These are phyloP conservation scores for Globisporangium barbulae DNA, from an alignment of 352 stramenopile species.

Conservation along the genomic window DNA sequence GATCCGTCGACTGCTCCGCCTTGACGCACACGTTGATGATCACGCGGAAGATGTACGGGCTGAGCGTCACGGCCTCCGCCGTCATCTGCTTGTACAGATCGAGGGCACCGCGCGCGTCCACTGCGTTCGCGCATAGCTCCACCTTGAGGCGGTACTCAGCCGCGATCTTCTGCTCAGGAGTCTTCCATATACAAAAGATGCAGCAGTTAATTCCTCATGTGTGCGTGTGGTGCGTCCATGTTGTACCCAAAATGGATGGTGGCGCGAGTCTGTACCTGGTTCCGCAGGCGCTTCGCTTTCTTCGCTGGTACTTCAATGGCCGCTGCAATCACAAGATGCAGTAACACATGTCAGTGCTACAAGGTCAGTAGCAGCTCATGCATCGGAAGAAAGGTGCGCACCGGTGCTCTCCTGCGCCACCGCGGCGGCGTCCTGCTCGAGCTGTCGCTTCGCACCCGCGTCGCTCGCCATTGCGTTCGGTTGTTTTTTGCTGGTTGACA, in stretches of 20 bases:
- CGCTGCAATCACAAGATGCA: background rate
- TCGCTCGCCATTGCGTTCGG: constrained; percentile 5
- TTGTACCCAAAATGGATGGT: constrained; percentile 8
- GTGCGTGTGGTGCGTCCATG: background rate
- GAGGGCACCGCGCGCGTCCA: constrained; percentile 37
- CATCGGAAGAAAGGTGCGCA: background rate
- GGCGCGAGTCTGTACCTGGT: constrained; percentile 28
- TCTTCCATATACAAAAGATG: constrained; percentile 22
- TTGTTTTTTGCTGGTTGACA: constrained; percentile 9
- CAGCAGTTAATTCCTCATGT: background rate
- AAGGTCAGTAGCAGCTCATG: background rate
- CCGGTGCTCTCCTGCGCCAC: constrained; percentile 1
- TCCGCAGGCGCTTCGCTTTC: constrained; percentile 40
- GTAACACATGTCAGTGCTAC: background rate
- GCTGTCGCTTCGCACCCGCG: constrained; percentile 6
- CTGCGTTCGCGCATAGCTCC: constrained; percentile 35
- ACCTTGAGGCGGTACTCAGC: constrained; percentile 41
- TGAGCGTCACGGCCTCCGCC: constrained; percentile 23
- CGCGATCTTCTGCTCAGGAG: constrained; percentile 33
- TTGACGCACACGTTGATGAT: constrained; percentile 64
- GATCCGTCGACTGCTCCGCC: constrained; percentile 27
- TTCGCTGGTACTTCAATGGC: constrained; percentile 23
- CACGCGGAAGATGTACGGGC: constrained; percentile 52
- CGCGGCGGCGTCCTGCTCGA: constrained; percentile 3
- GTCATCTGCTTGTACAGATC: constrained; percentile 57